phyloP scores from a whole-genome alignment of 345 rosid species.

The Ceriops zippeliana region DNA sequence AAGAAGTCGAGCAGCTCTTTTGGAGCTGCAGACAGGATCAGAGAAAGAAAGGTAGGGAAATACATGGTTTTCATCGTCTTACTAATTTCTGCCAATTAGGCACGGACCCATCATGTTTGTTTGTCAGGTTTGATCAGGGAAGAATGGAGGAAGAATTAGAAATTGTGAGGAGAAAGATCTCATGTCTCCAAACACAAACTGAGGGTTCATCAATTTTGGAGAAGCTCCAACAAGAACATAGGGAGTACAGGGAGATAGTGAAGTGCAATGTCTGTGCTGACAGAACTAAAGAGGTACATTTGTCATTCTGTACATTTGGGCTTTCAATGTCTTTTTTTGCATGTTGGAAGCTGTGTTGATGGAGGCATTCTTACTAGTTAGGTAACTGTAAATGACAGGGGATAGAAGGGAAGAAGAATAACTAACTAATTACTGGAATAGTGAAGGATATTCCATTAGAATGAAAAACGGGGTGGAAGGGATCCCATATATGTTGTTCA shows the following conservation, averaged over 20 bases:
- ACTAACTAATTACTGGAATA: no score
- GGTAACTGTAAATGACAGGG: neutral
- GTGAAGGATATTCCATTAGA: no score
- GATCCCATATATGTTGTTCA: no score
- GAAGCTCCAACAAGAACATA: conserved; percentile 74
- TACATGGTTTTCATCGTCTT: neutral
- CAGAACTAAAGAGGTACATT: conserved; percentile 78
- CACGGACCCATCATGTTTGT: conserved; percentile 10
- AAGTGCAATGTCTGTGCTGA: conserved; percentile 88
- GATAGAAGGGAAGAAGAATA: no score
- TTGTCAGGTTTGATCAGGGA: conserved; percentile 64
- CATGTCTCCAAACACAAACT: conserved; percentile 47
- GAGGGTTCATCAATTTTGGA: conserved; percentile 69
- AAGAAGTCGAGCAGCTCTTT: conserved; percentile 44
- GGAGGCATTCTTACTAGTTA: neutral
- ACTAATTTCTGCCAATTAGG: neutral
- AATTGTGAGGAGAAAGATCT: conserved; percentile 58
- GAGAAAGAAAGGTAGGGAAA: conserved; percentile 70
- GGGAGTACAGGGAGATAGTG: conserved; percentile 81
- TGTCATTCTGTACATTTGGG: neutral
- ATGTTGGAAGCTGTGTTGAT: conserved; percentile 1
- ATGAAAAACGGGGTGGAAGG: no score
- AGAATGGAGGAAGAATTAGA: conserved; percentile 79
- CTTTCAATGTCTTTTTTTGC: neutral
- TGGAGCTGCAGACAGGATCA: conserved; percentile 55